Evolutionary conservation across 2,329 filamentous ascomycete genomes (phyloP), one percentile per base, ranked within the genome.

Genomic region (Monosporascus sp.): DNA sequence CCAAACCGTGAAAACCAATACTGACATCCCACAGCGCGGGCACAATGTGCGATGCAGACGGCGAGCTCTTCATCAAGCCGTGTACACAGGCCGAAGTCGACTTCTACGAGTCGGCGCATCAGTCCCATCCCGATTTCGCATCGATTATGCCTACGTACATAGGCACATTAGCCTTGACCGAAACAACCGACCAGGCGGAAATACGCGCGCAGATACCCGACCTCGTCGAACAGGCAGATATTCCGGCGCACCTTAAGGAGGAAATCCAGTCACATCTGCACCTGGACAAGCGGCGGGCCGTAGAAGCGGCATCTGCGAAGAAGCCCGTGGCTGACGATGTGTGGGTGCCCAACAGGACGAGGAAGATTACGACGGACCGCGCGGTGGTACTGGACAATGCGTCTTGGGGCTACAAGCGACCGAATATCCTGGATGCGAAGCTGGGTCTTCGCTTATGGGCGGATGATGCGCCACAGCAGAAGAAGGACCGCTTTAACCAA

Each of bases 351-450:
- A 79, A 73, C 51, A 77, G 77, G 59, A 74, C 71, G 46, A 75
- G 74, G 51, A 80, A 75, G 63, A 92, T 97, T 55, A 78, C 83
- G 24, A 96, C 91, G 0, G 85, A 91, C 52, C 78, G 84, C 51
- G 89, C 89, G 2, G 86, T 97, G 18, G 91, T 96, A 14, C 76
- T 97, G 27, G 88, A 92, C 66, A 97, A 97, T 67, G 82, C 89
- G 7, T 86, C 90, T 0, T 80, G 82, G 59, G 90, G 90, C 1
- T 97, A 92, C 75, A 82, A 81, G 63, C 81, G 83, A 54, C 90
- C 94, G 7, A 97, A 96, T 62, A 90, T 99, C 7, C 76, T 99
- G 54, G 94, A 99, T 67, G 82, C 96, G 59, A 99, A 99, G 74
- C 82, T 99, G 20, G 94, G 94, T 44, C 80, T 85, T 49, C 82